phyloP scores from a whole-genome alignment of 768 basidiomycete species.

The Amanita rubescens region DNA sequence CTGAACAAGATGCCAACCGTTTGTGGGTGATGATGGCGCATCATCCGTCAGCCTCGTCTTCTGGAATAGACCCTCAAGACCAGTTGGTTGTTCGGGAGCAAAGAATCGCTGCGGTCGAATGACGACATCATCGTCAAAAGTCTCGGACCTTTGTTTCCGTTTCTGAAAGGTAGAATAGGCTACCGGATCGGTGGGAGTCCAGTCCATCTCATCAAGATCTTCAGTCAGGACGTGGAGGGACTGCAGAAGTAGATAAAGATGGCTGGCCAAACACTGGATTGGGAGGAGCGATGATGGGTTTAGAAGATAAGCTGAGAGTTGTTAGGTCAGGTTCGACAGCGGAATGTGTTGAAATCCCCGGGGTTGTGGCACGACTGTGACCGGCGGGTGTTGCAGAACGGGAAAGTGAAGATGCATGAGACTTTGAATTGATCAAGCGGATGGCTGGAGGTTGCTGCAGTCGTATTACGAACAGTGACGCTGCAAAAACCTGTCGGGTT shows the following conservation, averaged over 20 bases:
- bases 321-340: slow-evolving; percentile 49
- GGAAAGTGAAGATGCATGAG: slow-evolving; percentile 32
- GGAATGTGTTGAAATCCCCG: slow-evolving; percentile 12
- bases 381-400: slow-evolving; percentile 37
- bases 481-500: slow-evolving; percentile 35
- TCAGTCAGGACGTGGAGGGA: slow-evolving; percentile 25
- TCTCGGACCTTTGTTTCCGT: slow-evolving; percentile 23
- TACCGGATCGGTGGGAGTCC: slow-evolving; percentile 49
- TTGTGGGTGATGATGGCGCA: neutral
- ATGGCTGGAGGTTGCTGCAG: slow-evolving; percentile 65
- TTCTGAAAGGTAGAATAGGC: slow-evolving; percentile 12
- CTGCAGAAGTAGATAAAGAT: slow-evolving; percentile 38
- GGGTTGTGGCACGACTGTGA: slow-evolving; percentile 11
- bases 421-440: slow-evolving; percentile 55
- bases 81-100: slow-evolving; percentile 70
- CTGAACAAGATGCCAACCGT: too few relatives aligned
- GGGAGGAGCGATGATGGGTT: slow-evolving; percentile 41
- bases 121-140: slow-evolving; percentile 45
- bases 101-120: slow-evolving; percentile 71
- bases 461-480: slow-evolving; percentile 49
- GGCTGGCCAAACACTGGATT: slow-evolving; percentile 66
- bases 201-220: slow-evolving; percentile 46
- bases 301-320: slow-evolving; percentile 56
- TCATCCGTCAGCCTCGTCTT: slow-evolving; percentile 48
- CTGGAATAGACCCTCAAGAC: slow-evolving; percentile 64